Evolutionary conservation across 805 yeast species (phyloP), one percentile per base, ranked within the genome.

Genomic region (Suhomyces prunicola): DNA sequence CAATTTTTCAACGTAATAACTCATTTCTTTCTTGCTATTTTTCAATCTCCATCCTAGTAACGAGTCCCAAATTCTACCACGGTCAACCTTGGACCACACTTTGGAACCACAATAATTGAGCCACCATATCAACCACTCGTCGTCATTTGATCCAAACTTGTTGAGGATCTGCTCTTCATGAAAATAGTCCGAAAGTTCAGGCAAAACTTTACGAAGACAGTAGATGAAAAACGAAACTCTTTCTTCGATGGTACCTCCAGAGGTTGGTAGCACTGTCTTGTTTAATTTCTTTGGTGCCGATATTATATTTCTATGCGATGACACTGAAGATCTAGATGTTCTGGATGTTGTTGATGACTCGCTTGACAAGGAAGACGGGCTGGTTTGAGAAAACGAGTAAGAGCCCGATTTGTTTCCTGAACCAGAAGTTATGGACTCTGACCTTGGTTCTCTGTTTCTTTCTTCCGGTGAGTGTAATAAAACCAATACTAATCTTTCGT

Each of bases 51-150:
- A 90, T 1, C 97, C 96, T 24, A 92, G 68, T 45, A 91, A 69
- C 57, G 84, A 71, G 71, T 92, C 98, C 98, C 98, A 92, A 6
- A 90, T 77, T 55, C 97, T 77, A 10, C 94, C 97, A 50, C 97
- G 72, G 68, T 90, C 97, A 54, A 77, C 78, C 56, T 87, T 80
- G 44, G 91, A 86, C 81, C 96, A 84, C 6, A 87, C 90, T 68
- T 88, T 88, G 12, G 94, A 82, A 19, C 97, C 97, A 63, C 89
- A 82, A 79, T 88, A 92, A 65, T 90, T 90, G 57, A 92, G 75
- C 97, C 97, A 92, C 96, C 97, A 92, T 40, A 90, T 79, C 24
- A 91, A 74, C 97, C 97, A 92, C 64, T 86, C 91, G 60, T 89
- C 94, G 57, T 87, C 90, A 54, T 82, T 77, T 60, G 67, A 61